Evolutionary conservation across 495 filamentous ascomycete genomes (phyloP).

Genomic region (Penicillium bovifimosum): DNA sequence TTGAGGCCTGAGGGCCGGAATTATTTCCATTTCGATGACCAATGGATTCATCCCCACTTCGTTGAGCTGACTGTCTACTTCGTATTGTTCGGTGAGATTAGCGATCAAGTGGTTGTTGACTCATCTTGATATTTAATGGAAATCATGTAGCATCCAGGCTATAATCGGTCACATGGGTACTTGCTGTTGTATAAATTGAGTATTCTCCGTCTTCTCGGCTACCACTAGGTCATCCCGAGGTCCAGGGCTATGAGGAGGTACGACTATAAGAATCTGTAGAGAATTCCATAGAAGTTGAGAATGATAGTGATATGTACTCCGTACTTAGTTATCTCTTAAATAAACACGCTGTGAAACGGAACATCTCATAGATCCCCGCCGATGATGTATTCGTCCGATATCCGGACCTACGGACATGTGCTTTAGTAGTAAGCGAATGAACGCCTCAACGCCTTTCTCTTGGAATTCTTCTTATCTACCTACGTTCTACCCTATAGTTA

Average conservation of each 20-base stretch:
- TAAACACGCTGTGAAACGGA: not conserved
- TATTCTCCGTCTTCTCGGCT: no score
- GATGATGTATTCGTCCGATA: conserved; percentile 17
- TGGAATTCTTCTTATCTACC: not conserved
- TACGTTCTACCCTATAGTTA: not conserved
- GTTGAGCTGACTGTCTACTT: not conserved
- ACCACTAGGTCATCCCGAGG: no score
- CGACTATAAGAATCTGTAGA: not conserved
- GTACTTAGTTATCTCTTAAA: not conserved
- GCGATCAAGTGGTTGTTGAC: no score
- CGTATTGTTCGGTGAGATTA: no score
- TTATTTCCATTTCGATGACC: not conserved
- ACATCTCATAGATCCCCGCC: conserved; percentile 5
- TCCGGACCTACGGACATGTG: conserved; percentile 26
- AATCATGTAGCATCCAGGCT: no score
- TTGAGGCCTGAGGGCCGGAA: not conserved
- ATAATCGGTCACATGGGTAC: no score
- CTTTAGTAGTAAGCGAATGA: conserved; percentile 1
- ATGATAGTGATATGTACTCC: no score
- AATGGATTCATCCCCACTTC: not conserved
- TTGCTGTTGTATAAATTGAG: no score
- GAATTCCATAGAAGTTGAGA: no score
- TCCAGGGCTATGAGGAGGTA: no score
- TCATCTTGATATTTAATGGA: no score
- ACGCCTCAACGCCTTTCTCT: not conserved